These are phyloP conservation scores for Pelargonium citronellum DNA, from an alignment of 441 rosid species.

Conservation along the genomic window DNA sequence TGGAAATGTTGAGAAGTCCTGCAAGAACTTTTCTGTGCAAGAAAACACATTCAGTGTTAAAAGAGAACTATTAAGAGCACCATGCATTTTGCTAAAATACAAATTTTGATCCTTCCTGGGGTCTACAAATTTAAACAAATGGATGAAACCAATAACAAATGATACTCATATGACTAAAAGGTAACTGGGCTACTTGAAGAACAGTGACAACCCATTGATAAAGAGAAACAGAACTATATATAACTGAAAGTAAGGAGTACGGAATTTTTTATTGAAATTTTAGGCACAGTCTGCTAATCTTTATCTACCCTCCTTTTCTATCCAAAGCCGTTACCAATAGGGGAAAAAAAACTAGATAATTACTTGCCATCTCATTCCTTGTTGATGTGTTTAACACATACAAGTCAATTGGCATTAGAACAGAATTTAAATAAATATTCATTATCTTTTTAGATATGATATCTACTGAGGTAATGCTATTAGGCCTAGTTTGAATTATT, in stretches of 20 bases:
- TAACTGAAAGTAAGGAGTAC: neutral
- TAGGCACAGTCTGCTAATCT: too few relatives aligned
- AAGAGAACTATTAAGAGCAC: neutral
- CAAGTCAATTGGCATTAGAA: neutral
- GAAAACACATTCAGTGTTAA: slow-evolving; percentile 15
- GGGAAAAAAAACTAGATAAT: neutral
- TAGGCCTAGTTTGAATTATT: neutral
- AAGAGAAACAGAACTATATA: too few relatives aligned
- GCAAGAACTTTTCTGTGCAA: slow-evolving; percentile 61
- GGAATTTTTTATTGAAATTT: neutral
- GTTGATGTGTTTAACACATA: neutral
- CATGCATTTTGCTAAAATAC: neutral
- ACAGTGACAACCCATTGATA: too few relatives aligned
- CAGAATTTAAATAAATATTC: neutral
- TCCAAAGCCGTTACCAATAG: too few relatives aligned
- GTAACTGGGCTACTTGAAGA: too few relatives aligned
- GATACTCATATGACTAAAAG: neutral
- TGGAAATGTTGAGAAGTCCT: slow-evolving; percentile 45
- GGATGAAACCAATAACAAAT: neutral
- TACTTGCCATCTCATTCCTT: neutral
- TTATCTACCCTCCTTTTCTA: too few relatives aligned
- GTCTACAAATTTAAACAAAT: neutral
- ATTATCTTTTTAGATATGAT: neutral
- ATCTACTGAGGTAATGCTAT: neutral
- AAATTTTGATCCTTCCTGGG: neutral